Percentiles rank a stretch among this genome's conserved stretches.
These are phyloP conservation scores for Fistulifera pelliculosa DNA, from an alignment of 108 stramenopile genomes.

Conservation along the genomic window DNA sequence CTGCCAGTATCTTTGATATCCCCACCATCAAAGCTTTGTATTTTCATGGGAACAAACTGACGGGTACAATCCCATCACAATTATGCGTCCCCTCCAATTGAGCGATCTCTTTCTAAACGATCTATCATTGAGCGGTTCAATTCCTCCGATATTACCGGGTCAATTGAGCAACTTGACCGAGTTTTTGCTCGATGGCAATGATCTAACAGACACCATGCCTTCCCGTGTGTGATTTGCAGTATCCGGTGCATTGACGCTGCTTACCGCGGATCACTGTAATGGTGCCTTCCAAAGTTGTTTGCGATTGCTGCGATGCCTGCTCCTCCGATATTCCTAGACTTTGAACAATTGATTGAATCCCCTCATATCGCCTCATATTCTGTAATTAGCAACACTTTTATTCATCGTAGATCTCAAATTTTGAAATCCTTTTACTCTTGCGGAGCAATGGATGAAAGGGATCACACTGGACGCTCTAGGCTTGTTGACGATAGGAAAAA, in stretches of 20 bases:
- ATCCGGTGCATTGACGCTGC: conserved; percentile 24
- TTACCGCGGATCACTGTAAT: conserved; percentile 34
- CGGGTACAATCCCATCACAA: conserved; percentile 37
- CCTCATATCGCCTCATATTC: too few species aligned
- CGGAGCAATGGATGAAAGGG: too few species aligned
- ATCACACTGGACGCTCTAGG: too few species aligned
- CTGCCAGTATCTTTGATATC: conserved; percentile 23
- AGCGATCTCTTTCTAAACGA: conserved; percentile 41
- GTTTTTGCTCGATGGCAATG: conserved; percentile 29
- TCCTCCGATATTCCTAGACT: too few species aligned
- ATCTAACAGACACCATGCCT: conserved; percentile 28
- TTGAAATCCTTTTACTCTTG: too few species aligned
- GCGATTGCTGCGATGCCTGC: conserved; percentile 38
- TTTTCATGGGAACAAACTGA: conserved; percentile 26
- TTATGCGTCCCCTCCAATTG: conserved; percentile 20
- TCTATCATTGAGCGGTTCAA: conserved; percentile 36
- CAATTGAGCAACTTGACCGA: conserved; percentile 25
- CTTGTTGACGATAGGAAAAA: too few species aligned
- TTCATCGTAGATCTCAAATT: too few species aligned
- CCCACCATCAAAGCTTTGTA: conserved; percentile 22
- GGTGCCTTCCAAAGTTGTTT: conserved; percentile 23
- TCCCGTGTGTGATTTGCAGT: conserved; percentile 24
- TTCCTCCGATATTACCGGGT: conserved; percentile 28
- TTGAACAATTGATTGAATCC: too few species aligned
- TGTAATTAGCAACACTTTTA: too few species aligned